Base-by-base conservation (phyloP, 202 grass and related monocot species). In the Zoysia matrella region DNA sequence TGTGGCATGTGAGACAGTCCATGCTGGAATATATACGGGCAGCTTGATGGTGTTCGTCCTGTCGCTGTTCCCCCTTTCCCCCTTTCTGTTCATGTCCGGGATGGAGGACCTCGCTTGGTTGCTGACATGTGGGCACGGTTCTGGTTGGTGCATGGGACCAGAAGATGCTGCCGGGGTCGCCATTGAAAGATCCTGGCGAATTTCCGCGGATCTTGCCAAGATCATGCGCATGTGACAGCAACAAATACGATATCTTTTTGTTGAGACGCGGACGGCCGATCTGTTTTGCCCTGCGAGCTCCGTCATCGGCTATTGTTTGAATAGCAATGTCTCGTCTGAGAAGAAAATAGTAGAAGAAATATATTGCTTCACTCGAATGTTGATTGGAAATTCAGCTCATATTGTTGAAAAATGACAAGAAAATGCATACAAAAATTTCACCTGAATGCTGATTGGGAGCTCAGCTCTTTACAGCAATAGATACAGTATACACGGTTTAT, bases 1-100 rank as follows among this genome's bases (percentile, higher is more conserved):
- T 78, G 55, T 70, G 69, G 13, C 43, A 65, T 39, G 78, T 6
- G 82, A 47, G 66, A 77, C 16, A 75, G 48, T 74, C 58, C 70
- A 69, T 86, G 88, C 79, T 56, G 79, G 88, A 79, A 83, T 86
- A 60, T 64, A 43, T 14, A 51, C 79, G 8, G 49, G 79, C 83
- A 79, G 14, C 48, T 86, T 86, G 69, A 90, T 86, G 48, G 63
- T 58, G 83, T 18, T 47, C 51, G 15, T 48, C 73, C 42, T 65
- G 62, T 57, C 69, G 18, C 63, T 75, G 69, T 64, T 55, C 15
- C 42, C 15, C 47, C 16, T 30, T 30, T 30, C 22, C 22, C 22
- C 22, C 52, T 39, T 83, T 56, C 11, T 10, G 67, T 56, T 74
- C 61, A 41, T 81, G 72, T 66, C 56, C 3, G 48, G 47, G 47